Evolutionary conservation across 2,329 filamentous ascomycete species (phyloP), one percentile per base, ranked within the genome.

Genomic region (Penicillium sp.): DNA sequence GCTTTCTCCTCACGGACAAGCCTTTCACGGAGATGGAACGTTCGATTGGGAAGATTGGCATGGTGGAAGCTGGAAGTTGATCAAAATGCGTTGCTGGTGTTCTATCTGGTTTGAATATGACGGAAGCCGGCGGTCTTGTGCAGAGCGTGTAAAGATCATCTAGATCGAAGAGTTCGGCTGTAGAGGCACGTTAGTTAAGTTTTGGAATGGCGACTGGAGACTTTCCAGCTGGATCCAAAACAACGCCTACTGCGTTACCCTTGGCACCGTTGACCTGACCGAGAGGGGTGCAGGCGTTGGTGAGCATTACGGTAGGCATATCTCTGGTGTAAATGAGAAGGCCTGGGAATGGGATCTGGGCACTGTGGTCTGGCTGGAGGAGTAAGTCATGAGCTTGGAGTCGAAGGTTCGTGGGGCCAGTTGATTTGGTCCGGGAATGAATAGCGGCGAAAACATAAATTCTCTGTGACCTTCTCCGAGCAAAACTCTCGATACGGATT

Each of bases 1-100:
- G 45, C 29, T 47, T 52, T 18, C 54, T 22, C 24, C 49, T 38
- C 16, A 56, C 49, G 5, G 49, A 52, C 18, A 39, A 52, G 21
- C 54, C 50, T 40, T 57, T 57, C 24, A 57, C 14, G n/a, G 49
- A 16, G 39, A 42, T 42, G 39, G 39, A 42, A 7, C 6, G 6
- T 42, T 42, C 39, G 18, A 42, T 7, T 21, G 47, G 47, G 32
- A 43, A 49, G 8, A 49, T 43, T 13, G 47, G 47, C 27, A 43
- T 24, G 24, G 24, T 24, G 24, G 6, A 31, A 39, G 22, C 40
- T 43, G 22, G 38, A 49, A 36, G 24, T 36, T 14, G 36, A 47
- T 29, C 29, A 24, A 24, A 47, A 38, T 47, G 11, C 8, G 29
- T 43, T 43, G 24, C 8, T 21, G 11, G 38, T 22, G 38, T 24